A percentile compares a stretch with the other conserved stretches of the same genome.
Conservation (phyloP, 768 basidiomycete species). For the Pleurotus tuoliensis region DNA sequence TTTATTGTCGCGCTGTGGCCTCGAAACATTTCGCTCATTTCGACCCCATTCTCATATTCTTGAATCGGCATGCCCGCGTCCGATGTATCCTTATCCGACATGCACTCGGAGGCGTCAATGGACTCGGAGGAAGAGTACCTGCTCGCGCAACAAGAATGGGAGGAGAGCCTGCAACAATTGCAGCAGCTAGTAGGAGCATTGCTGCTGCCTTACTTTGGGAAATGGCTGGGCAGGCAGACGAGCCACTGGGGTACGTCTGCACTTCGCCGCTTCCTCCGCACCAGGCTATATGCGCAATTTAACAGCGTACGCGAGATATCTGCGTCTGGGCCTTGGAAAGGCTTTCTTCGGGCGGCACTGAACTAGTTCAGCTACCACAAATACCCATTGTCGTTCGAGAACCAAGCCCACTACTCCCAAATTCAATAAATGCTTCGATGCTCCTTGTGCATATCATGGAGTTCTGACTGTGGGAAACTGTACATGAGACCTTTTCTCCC, state of each 20-base stretch:
- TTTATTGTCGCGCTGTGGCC: neutral
- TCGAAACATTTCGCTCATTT: slow-evolving; percentile 13
- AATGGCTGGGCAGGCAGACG: slow-evolving; percentile 83
- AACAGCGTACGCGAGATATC: slow-evolving; percentile 68
- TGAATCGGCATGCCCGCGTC: slow-evolving; percentile 54
- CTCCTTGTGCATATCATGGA: neutral
- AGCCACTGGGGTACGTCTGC: slow-evolving; percentile 74
- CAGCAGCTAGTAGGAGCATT: slow-evolving; percentile 78
- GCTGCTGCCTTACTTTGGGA: slow-evolving; percentile 82
- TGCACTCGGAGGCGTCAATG: slow-evolving; percentile 48
- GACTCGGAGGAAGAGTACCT: slow-evolving; percentile 70
- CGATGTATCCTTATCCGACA: slow-evolving; percentile 57
- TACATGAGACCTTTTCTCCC: slow-evolving; percentile 19
- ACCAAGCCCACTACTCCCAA: neutral
- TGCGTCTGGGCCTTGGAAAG: slow-evolving; percentile 56
- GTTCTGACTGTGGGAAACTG: slow-evolving; percentile 4
- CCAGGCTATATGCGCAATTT: slow-evolving; percentile 11
- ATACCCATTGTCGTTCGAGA: neutral
- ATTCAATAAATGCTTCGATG: neutral
- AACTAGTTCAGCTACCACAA: neutral
- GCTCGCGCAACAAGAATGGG: slow-evolving; percentile 88
- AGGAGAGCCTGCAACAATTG: slow-evolving; percentile 83
- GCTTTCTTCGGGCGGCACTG: slow-evolving; percentile 45
- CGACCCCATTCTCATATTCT: slow-evolving; percentile 12
- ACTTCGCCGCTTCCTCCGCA: slow-evolving; percentile 1